Conservation (phyloP, 208 protist species). For the Wallacemonas rigidus region DNA sequence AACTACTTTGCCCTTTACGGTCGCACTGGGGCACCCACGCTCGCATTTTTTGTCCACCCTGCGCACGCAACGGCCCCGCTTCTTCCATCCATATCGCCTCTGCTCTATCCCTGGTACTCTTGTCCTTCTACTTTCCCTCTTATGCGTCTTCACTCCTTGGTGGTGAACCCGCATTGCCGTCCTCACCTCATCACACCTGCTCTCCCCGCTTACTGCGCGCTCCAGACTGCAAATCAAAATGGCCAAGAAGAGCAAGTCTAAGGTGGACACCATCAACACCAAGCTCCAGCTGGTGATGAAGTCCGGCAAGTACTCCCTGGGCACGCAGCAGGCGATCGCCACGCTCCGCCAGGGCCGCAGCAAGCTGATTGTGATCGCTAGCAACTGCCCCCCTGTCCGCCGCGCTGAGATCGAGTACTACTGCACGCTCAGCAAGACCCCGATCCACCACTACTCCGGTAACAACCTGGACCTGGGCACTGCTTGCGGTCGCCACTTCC, state of each 20-base stretch:
- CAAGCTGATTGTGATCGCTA: conserved; percentile 99
- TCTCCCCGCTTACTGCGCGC: not conserved
- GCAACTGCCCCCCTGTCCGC: conserved; percentile 98
- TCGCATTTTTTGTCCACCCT: too few species aligned
- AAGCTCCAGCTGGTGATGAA: conserved; percentile 99
- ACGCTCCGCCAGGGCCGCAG: conserved; percentile 96
- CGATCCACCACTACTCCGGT: conserved; percentile 99
- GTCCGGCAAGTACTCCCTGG: conserved; percentile 98
- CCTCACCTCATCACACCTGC: not conserved
- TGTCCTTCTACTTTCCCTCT: conserved; percentile 10
- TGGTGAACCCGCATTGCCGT: conserved; percentile 6
- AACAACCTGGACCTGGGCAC: conserved; percentile 99
- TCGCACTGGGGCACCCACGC: too few species aligned
- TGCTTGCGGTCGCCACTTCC: conserved; percentile 99
- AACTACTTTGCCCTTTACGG: too few species aligned
- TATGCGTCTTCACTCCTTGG: too few species aligned
- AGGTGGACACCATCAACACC: conserved; percentile 98
- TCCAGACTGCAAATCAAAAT: conserved; percentile 49
- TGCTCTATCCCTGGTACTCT: not conserved
- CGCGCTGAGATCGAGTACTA: conserved; percentile 99
- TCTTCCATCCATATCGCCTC: too few species aligned
- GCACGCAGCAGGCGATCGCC: conserved; percentile 97
- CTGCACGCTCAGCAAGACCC: conserved; percentile 99
- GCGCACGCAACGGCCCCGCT: too few species aligned
- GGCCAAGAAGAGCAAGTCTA: conserved; percentile 96